Base-by-base conservation (phyloP, 805 yeast genomes). In the Myxozyma sirexii region DNA sequence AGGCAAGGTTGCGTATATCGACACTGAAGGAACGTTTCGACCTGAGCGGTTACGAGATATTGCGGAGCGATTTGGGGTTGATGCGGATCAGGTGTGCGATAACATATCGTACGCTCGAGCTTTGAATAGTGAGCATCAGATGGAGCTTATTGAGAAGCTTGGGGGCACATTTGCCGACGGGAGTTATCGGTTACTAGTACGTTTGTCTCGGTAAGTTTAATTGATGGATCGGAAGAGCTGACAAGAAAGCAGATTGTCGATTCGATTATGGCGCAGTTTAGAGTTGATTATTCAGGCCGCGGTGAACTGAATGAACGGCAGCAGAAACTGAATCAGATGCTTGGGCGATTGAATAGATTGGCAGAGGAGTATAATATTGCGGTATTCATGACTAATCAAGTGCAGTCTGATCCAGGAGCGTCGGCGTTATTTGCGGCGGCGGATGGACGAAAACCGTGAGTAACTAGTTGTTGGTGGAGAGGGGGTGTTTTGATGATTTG, bases 391-490 rank as follows among this genome's bases (percentile, higher is more conserved):
- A 83, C 86, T 0, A 87, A 87, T 67, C 93, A 87, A 70, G 67
- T 87, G 15, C 93, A 87, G 63, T 87, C 91, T 6, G 93, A 88
- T 71, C 93, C 91, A 4, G 93, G 91, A 61, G 94, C 93, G 1
- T 82, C 86, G 66, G 86, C 91, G 0, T 75, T 85, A 23, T 87
- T 88, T 81, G 90, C 87, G 31, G 80, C 88, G 54, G 91, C 90
- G 7, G 93, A 88, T 73, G 92, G 93, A 5, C 82, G 90, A 67
- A 88, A 88, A 71, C 93, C 94, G 61, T 75, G 60, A 63, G 76
- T 68, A 21, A 8, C 4, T 4, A 8, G 37, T 52, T 2, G 35
- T 24, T 13, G 35, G 8, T 44, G 7, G 7, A n/a, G n/a, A n/a
- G n/a, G n/a, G n/a, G n/a, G n/a, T n/a, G n/a, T n/a, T n/a, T n/a